These are phyloP conservation scores for Colletotrichum magnum DNA, from an alignment of 2,329 filamentous ascomycete species.

Conservation along the genomic window DNA sequence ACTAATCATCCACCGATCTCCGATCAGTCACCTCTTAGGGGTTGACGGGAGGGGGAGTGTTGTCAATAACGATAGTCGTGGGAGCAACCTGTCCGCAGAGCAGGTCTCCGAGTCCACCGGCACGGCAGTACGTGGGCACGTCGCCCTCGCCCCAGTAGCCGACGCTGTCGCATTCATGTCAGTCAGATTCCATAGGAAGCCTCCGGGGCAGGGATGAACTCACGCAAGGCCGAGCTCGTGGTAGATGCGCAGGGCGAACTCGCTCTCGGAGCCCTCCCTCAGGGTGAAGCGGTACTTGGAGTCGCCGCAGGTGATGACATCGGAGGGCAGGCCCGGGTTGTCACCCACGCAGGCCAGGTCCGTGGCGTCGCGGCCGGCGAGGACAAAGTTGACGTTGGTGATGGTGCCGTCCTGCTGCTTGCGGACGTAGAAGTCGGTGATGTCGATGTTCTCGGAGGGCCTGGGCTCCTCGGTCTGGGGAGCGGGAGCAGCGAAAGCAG, in stretches of 20 bases:
- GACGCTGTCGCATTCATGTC: constrained; percentile 22
- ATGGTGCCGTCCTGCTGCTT: constrained; percentile 41
- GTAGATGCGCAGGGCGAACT: constrained; percentile 44
- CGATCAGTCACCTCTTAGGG: constrained; percentile 1
- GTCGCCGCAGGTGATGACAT: constrained; percentile 45
- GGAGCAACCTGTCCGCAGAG: constrained; percentile 42
- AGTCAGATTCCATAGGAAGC: not conserved
- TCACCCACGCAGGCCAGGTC: constrained; percentile 38
- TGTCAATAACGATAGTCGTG: constrained; percentile 43
- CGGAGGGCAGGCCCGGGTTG: constrained; percentile 43
- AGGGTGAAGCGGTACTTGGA: constrained; percentile 49
- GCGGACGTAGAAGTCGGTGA: constrained; percentile 44
- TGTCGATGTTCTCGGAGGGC: constrained; percentile 44
- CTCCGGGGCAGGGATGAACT: constrained; percentile 23
- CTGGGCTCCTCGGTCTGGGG: constrained; percentile 15
- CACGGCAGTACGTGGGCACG: constrained; percentile 43
- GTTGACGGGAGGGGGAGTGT: constrained; percentile 17
- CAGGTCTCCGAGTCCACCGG: constrained; percentile 41
- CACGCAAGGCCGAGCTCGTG: constrained; percentile 44
- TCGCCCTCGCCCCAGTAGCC: constrained; percentile 42
- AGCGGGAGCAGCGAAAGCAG: constrained; percentile 41
- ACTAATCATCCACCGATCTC: not conserved
- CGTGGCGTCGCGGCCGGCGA: constrained; percentile 42
- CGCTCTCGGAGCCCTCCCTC: constrained; percentile 33
- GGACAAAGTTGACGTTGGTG: constrained; percentile 42